phyloP scores from a whole-genome alignment of 2,329 filamentous ascomycete species.

The Aspergillus aculeatinus region DNA sequence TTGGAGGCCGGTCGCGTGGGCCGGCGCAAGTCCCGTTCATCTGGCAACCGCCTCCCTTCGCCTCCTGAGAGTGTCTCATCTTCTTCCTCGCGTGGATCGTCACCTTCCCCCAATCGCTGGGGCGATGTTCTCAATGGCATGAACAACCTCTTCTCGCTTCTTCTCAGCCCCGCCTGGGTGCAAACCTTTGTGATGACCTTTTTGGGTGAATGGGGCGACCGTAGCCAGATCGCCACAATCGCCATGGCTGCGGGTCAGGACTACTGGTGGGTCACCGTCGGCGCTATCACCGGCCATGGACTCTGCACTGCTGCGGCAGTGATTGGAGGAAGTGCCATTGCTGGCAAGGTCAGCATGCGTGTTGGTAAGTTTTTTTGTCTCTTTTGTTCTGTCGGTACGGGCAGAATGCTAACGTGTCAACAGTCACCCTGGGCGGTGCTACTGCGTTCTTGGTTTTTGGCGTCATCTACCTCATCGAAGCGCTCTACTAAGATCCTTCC shows the following conservation, averaged over 20 bases:
- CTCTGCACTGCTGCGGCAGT: constrained; percentile 91
- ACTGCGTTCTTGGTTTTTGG: constrained; percentile 88
- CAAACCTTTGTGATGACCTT: constrained; percentile 99
- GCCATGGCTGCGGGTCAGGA: constrained; percentile 98
- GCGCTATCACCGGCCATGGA: constrained; percentile 80
- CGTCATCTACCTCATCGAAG: constrained; percentile 85
- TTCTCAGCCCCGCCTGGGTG: constrained; percentile 95
- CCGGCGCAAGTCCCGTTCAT: constrained; percentile 65
- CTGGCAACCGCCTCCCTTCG: constrained; percentile 72
- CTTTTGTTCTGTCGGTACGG: background rate
- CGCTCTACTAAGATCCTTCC: constrained; percentile 52
- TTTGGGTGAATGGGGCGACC: constrained; percentile 95
- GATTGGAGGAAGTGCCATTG: constrained; percentile 86
- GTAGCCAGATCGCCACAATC: constrained; percentile 96
- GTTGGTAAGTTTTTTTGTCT: constrained; percentile 68
- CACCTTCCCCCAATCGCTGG: constrained; percentile 46
- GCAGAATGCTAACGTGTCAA: constrained; percentile 1
- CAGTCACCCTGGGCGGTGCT: constrained; percentile 90
- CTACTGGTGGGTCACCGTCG: constrained; percentile 97
- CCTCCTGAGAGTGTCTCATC: constrained; percentile 76
- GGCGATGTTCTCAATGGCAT: constrained; percentile 61
- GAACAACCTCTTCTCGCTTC: constrained; percentile 79
- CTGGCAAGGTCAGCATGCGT: constrained; percentile 89
- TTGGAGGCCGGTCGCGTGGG: constrained; percentile 75
- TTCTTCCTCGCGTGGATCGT: constrained; percentile 65